Conservation (phyloP, 208 protist species). For the Trypanosoma scelopori region DNA sequence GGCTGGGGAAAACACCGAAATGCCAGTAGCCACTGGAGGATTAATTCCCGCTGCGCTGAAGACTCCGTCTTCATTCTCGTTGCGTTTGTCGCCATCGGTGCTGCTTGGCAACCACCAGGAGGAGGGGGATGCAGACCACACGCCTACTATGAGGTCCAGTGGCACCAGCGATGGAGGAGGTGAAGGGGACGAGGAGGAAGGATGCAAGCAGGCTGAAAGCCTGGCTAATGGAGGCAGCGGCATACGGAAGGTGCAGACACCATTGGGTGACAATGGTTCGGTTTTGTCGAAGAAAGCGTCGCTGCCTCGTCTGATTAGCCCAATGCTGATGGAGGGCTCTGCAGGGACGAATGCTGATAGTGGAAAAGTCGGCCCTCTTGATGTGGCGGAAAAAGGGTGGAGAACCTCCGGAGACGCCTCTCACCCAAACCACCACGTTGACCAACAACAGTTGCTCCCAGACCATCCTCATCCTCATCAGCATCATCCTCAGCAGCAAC, state of each 20-base stretch:
- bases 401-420: neutral
- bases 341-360: neutral
- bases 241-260: neutral
- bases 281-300: neutral
- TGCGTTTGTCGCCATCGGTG: no score
- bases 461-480: neutral
- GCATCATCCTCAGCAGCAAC: neutral
- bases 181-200: neutral
- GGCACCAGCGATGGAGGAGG: neutral
- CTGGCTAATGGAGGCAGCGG: neutral
- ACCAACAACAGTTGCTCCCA: neutral
- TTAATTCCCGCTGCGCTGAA: no score
- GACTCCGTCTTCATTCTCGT: no score
- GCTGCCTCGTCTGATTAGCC: slow-evolving; percentile 18
- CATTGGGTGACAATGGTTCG: neutral
- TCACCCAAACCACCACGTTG: neutral
- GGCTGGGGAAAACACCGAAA: no score
- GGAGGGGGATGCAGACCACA: no score
- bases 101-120: no score
- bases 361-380: neutral
- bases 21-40: no score
- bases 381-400: neutral
- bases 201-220: neutral
- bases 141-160: no score
- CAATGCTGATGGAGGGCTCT: neutral